Evolutionary conservation across 805 yeast species (phyloP).

Genomic region (Isabelozyma gotoi): DNA sequence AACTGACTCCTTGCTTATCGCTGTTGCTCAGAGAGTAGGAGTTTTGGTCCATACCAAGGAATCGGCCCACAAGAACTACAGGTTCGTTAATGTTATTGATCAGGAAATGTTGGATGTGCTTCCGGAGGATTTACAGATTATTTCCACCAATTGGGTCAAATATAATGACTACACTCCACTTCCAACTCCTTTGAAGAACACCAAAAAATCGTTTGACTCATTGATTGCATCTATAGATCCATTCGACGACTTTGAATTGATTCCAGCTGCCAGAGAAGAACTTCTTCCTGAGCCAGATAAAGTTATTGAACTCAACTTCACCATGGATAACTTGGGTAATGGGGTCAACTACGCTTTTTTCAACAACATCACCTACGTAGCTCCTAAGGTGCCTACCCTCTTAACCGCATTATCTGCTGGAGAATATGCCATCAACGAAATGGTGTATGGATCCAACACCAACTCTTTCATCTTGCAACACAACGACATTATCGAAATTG

Average conservation of each 20-base stretch:
- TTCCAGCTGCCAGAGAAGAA: conserved; percentile 33
- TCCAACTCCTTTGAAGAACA: conserved; percentile 27
- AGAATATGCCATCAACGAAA: conserved; percentile 49
- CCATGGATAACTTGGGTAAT: conserved; percentile 79
- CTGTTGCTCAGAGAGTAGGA: conserved; percentile 91
- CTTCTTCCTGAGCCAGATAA: conserved; percentile 67
- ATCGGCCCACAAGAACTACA: conserved; percentile 61
- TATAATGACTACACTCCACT: conserved; percentile 46
- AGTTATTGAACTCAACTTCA: conserved; percentile 66
- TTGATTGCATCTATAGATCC: conserved; percentile 45
- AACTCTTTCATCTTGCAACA: conserved; percentile 69
- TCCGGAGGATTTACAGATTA: conserved; percentile 64
- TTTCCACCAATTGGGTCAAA: conserved; percentile 72
- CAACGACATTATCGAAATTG: conserved; percentile 72
- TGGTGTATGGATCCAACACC: conserved; percentile 77
- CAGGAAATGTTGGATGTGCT: conserved; percentile 75
- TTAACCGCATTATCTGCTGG: conserved; percentile 77
- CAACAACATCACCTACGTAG: conserved; percentile 76
- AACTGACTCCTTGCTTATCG: conserved; percentile 71
- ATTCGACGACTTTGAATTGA: conserved; percentile 39
- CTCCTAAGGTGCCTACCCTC: conserved; percentile 85
- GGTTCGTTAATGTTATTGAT: conserved; percentile 82
- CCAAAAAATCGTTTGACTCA: conserved; percentile 22
- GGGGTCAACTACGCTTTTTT: conserved; percentile 97
- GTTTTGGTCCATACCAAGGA: conserved; percentile 74